Evolutionary conservation across 1,284 basidiomycete genomes (phyloP).

Genomic region (Bjerkandera adusta): DNA sequence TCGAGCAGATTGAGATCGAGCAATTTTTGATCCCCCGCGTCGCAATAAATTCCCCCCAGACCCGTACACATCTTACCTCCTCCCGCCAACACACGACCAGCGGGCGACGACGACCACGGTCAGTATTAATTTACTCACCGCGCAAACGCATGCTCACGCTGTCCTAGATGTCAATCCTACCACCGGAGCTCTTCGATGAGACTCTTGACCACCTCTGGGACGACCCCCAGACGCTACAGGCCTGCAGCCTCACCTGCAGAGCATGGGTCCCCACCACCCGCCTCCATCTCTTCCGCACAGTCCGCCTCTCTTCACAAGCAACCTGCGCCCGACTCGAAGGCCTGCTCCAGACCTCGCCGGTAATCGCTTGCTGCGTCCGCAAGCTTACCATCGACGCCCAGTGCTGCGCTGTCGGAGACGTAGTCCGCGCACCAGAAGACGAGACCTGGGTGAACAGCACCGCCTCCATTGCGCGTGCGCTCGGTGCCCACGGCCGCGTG

Average conservation of each 20-base stretch:
- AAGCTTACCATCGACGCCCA: constrained; percentile 28
- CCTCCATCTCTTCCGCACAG: constrained; percentile 31
- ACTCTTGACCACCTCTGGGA: constrained; percentile 32
- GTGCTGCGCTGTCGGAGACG: constrained; percentile 21
- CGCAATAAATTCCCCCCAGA: too few relatives aligned
- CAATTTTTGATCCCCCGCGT: too few relatives aligned
- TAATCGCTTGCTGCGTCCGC: constrained; percentile 27
- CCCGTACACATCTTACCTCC: too few relatives aligned
- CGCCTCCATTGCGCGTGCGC: constrained; percentile 19
- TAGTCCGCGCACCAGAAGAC: constrained; percentile 24
- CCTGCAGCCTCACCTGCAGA: constrained; percentile 26
- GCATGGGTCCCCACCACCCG: constrained; percentile 24
- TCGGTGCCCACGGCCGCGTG: constrained; percentile 20
- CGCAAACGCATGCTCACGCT: background rate
- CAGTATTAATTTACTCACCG: too few relatives aligned
- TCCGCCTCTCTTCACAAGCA: constrained; percentile 25
- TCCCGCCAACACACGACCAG: constrained; percentile 14
- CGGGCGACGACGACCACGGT: background rate
- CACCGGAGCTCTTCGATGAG: constrained; percentile 31
- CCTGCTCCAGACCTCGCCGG: constrained; percentile 21
- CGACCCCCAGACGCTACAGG: constrained; percentile 25
- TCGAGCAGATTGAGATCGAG: too few relatives aligned
- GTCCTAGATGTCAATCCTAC: constrained; percentile 13
- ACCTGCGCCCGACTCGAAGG: constrained; percentile 24
- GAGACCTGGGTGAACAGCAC: constrained; percentile 28